Evolutionary conservation across 768 basidiomycete genomes (phyloP).

Genomic region (Termitomyces sp.): DNA sequence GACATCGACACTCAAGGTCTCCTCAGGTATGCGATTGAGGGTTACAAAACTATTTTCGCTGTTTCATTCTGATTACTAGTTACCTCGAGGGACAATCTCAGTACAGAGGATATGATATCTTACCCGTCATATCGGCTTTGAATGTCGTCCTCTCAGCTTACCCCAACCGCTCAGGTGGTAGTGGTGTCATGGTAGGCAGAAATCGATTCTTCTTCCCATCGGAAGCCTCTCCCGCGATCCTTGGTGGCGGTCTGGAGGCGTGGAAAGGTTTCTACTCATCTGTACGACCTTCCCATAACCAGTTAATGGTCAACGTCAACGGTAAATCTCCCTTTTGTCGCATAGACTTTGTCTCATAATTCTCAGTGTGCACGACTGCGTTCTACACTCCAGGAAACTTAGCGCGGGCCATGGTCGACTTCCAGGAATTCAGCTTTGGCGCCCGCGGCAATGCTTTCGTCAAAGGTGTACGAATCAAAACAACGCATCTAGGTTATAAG

Average conservation of each 20-base stretch:
- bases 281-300: constrained; percentile 52
- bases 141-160: constrained; percentile 62
- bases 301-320: constrained; percentile 64
- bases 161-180: constrained; percentile 49
- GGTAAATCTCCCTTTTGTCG: constrained; percentile 39
- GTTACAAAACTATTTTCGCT: constrained; percentile 26
- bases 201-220: constrained; percentile 65
- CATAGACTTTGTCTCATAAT: constrained; percentile 21
- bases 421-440: constrained; percentile 51
- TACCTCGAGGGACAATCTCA: constrained; percentile 54
- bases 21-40: constrained; percentile 28
- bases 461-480: constrained; percentile 61
- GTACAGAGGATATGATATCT: constrained; percentile 53
- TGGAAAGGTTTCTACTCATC: constrained; percentile 60
- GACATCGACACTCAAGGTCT: constrained; percentile 53
- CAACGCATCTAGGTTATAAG: constrained; percentile 69
- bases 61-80: constrained; percentile 35
- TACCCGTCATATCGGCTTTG: constrained; percentile 58
- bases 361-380: constrained; percentile 54
- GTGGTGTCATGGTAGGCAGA: constrained; percentile 62
- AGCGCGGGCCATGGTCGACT: constrained; percentile 56
- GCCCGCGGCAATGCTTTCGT: constrained; percentile 61
- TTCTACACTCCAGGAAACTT: constrained; percentile 65
- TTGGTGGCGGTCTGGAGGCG: constrained; percentile 53
- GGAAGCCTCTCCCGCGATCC: constrained; percentile 43